A percentile compares a stretch with the other conserved stretches of the same genome.
phyloP scores from a whole-genome alignment of 768 basidiomycete species.

The Trametes villosa region DNA sequence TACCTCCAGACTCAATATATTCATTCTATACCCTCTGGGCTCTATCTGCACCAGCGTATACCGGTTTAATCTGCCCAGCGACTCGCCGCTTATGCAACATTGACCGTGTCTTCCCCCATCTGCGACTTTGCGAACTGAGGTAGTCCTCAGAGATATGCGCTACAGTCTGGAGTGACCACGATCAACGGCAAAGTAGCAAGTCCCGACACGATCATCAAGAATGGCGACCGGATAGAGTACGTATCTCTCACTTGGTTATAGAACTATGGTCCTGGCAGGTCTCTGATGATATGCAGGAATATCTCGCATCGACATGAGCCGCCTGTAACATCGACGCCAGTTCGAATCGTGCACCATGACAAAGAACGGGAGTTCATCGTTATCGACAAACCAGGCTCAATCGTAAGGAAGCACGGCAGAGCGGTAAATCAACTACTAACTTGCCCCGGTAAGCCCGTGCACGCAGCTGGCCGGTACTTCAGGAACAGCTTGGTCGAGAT shows the following conservation, averaged over 20 bases:
- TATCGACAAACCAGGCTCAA: conserved; percentile 95
- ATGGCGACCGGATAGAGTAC: conserved; percentile 91
- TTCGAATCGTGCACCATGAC: conserved; percentile 81
- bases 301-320: conserved; percentile 97
- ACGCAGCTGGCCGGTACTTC: conserved; percentile 89
- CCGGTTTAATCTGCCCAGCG: neutral
- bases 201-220: conserved; percentile 75
- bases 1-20: neutral
- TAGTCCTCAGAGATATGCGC: conserved; percentile 56
- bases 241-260: conserved; percentile 34
- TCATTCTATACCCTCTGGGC: neutral
- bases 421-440: conserved; percentile 8
- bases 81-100: neutral
- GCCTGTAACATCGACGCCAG: conserved; percentile 83
- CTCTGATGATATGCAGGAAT: conserved; percentile 56
- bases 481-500: conserved; percentile 89
- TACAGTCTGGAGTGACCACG: conserved; percentile 95
- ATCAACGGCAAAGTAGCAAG: conserved; percentile 89
- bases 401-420: conserved; percentile 63
- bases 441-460: conserved; percentile 69
- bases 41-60: neutral
- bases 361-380: conserved; percentile 83
- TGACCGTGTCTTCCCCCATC: neutral
- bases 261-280: no score
- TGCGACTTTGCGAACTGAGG: neutral